phyloP scores from a whole-genome alignment of 2,329 filamentous ascomycete genomes.

The Truncatella angustata region DNA sequence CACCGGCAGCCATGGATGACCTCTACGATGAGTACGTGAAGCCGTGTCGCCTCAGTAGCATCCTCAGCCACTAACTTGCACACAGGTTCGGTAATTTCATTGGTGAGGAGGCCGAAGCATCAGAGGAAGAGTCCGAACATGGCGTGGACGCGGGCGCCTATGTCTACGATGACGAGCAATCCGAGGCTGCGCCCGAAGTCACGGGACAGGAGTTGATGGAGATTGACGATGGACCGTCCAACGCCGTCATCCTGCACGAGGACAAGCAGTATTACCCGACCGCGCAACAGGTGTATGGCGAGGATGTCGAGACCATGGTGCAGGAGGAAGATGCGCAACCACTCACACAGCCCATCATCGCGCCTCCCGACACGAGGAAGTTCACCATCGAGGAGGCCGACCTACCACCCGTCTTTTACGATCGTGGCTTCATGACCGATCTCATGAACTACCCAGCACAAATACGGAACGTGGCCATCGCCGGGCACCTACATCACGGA shows the following conservation, averaged over 20 bases:
- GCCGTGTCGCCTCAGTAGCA: not conserved
- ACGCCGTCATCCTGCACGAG: conserved; percentile 96
- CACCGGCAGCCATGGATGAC: conserved; percentile 70
- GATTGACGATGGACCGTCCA: conserved; percentile 86
- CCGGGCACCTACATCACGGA: conserved; percentile 92
- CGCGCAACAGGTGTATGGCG: conserved; percentile 92
- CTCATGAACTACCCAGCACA: conserved; percentile 95
- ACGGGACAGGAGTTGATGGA: conserved; percentile 89
- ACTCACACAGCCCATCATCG: conserved; percentile 88
- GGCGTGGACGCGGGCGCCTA: conserved; percentile 74
- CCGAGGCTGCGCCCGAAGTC: conserved; percentile 60
- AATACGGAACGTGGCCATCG: conserved; percentile 87
- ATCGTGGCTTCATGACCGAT: conserved; percentile 89
- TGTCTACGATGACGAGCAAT: conserved; percentile 75
- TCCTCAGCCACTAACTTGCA: conserved; percentile 16
- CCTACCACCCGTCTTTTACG: conserved; percentile 83
- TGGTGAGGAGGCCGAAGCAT: conserved; percentile 81
- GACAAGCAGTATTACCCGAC: conserved; percentile 99
- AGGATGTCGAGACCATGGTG: conserved; percentile 91
- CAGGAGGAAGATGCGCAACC: conserved; percentile 97
- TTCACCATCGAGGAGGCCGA: conserved; percentile 92
- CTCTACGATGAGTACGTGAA: conserved; percentile 84
- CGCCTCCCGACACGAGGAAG: conserved; percentile 90
- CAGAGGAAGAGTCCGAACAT: conserved; percentile 80
- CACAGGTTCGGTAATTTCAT: conserved; percentile 95